Percentiles rank a stretch among this genome's conserved stretches.
Conservation (phyloP, 306 rosid species). For the Cicer pinnatifidum region DNA sequence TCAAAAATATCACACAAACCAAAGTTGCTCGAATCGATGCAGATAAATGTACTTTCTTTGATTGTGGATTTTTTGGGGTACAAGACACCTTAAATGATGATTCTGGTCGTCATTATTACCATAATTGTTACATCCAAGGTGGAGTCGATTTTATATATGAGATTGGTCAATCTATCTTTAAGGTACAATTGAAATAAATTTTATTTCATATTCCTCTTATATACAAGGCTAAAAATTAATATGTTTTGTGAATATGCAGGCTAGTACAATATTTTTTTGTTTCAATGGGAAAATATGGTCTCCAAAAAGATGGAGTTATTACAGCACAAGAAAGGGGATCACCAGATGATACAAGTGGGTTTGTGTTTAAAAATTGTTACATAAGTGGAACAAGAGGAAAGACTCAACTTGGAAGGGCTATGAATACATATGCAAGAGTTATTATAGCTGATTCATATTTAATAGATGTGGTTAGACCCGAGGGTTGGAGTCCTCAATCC, state of each 20-base stretch:
- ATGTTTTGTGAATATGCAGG: conserved; percentile 33
- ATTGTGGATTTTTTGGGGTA: conserved; percentile 48
- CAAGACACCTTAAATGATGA: conserved; percentile 60
- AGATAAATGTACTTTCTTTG: conserved; percentile 47
- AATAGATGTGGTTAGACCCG: conserved; percentile 34
- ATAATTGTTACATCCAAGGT: conserved; percentile 58
- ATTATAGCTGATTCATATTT: conserved; percentile 45
- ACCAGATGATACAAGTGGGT: conserved; percentile 38
- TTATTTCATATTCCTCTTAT: background rate
- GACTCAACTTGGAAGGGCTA: conserved; percentile 51
- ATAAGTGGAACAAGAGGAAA: conserved; percentile 46
- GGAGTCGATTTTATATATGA: conserved; percentile 55
- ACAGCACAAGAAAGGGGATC: conserved; percentile 48
- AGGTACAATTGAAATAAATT: conserved; percentile 43
- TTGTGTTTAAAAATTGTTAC: conserved; percentile 52
- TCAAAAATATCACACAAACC: conserved; percentile 31
- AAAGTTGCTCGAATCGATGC: conserved; percentile 45
- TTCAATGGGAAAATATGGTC: conserved; percentile 24
- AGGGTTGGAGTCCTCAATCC: conserved; percentile 49
- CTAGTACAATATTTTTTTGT: conserved; percentile 23
- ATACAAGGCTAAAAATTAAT: background rate
- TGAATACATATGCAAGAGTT: conserved; percentile 47
- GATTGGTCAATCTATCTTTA: conserved; percentile 50
- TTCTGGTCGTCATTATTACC: conserved; percentile 54
- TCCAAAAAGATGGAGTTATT: conserved; percentile 29